Conservation (phyloP, 495 filamentous ascomycete species). For the Podospora conica region DNA sequence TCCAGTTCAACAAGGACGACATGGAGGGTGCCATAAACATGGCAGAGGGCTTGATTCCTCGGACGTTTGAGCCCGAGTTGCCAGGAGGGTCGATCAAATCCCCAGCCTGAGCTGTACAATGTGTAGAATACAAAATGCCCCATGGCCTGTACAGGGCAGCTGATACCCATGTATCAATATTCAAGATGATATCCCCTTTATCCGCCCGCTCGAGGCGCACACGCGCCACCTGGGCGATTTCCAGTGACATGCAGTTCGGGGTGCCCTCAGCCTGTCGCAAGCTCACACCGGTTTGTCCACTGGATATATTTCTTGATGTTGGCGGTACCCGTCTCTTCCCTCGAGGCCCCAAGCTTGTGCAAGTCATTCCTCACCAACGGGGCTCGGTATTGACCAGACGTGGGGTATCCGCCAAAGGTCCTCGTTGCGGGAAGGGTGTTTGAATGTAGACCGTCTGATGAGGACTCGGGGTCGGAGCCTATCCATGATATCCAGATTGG, state of each 20-base stretch:
- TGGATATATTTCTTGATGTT: neutral
- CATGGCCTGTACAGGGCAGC: constrained; percentile 4
- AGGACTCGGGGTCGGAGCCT: neutral
- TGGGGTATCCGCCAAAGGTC: neutral
- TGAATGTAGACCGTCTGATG: neutral
- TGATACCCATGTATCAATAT: constrained; percentile 7
- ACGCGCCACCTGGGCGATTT: neutral
- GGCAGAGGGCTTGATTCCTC: constrained; percentile 60
- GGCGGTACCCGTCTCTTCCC: neutral
- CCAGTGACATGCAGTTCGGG: neutral
- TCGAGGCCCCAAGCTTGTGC: neutral
- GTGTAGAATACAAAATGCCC: constrained; percentile 1
- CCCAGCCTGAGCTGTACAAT: constrained; percentile 16
- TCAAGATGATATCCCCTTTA: neutral
- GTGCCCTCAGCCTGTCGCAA: neutral
- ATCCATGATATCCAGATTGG: neutral
- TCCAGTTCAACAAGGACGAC: constrained; percentile 87
- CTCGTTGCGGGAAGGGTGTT: no score
- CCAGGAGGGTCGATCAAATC: constrained; percentile 25
- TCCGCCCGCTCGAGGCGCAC: neutral
- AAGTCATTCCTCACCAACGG: neutral
- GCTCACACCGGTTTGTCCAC: neutral
- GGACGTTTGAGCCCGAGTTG: constrained; percentile 42
- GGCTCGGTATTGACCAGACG: neutral
- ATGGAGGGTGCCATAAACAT: constrained; percentile 80